A percentile compares a stretch with the other conserved stretches of the same genome.
Evolutionary conservation across 805 yeast species (phyloP).

Genomic region (Geotrichum ghanense): DNA sequence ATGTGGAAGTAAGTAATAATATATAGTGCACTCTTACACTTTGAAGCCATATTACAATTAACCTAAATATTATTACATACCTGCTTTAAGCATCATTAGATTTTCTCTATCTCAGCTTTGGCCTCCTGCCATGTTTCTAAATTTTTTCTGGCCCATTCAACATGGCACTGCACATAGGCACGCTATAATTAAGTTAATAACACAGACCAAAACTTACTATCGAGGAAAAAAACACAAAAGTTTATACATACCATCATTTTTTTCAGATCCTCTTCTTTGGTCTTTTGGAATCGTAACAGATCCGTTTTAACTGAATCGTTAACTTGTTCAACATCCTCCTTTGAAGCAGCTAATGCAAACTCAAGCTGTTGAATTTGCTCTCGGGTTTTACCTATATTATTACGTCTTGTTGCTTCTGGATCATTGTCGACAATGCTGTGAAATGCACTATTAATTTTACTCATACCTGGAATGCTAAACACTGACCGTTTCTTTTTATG

Average conservation of each 20-base stretch:
- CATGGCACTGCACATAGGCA: constrained; percentile 43
- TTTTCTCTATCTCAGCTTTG: constrained; percentile 15
- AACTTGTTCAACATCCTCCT: constrained; percentile 39
- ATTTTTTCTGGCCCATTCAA: constrained; percentile 59
- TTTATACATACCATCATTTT: constrained; percentile 30
- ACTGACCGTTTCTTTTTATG: constrained; percentile 24
- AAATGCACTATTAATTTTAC: constrained; percentile 37
- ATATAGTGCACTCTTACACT: no score
- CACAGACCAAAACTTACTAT: no score
- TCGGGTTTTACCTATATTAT: constrained; percentile 32
- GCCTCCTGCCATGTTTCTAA: constrained; percentile 59
- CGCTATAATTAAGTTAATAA: no score
- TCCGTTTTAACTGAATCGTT: constrained; percentile 34
- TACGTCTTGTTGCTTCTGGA: constrained; percentile 53
- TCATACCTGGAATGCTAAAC: constrained; percentile 44
- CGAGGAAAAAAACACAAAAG: neutral
- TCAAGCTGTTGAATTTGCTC: constrained; percentile 37
- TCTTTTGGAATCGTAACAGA: constrained; percentile 34
- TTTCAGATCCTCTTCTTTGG: constrained; percentile 40
- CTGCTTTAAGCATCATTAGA: no score
- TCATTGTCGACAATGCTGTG: constrained; percentile 58
- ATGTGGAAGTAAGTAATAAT: no score
- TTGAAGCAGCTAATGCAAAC: constrained; percentile 41
- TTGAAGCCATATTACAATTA: no score
- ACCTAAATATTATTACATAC: no score